Base-by-base conservation (phyloP, 192 early-diverging fungal species). In the Kickxella alabastrina region DNA sequence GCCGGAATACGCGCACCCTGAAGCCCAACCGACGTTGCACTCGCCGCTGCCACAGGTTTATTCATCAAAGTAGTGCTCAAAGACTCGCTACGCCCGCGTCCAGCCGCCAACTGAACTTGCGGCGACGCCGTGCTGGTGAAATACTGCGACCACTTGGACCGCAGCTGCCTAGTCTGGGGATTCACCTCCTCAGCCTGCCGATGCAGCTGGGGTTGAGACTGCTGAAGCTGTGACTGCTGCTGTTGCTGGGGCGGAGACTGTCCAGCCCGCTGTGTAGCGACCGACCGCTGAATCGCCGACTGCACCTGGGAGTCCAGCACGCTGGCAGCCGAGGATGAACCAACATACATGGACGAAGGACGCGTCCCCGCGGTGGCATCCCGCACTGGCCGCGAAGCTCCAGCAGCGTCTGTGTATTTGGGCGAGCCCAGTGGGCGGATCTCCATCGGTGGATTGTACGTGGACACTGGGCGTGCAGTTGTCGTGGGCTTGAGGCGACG, bases 121-220 rank as follows among this genome's bases (percentile, higher is more conserved):
- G 47, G 38, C 23, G 47, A 19, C 6, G 57, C 68, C 0, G 68
- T 58, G 44, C 62, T 65, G 28, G 70, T 66, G 26, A 74, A 74
- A 43, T 74, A 74, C 55, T 74, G 70, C 35, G 70, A 63, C 70
- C 70, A 74, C 43, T 62, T 64, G 10, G 68, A 62, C 39, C 43
- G 51, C 9, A 70, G 40, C 38, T 31, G 43, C 1, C 26, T 44
- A n/a, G n/a, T n/a, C n/a, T n/a, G n/a, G n/a, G n/a, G n/a, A n/a
- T n/a, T n/a, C n/a, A n/a, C n/a, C n/a, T n/a, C n/a, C 35, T 24
- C 17, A 3, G 46, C 36, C 38, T n/a, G 14, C 10, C 51, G 53
- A 24, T 36, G 25, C 18, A 32, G 53, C 45, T 38, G 28, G 52
- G 24, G 39, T 52, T 27, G 42, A 19, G 18, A 41, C 53, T 13